These are phyloP conservation scores for Neurospora sp. DNA, from an alignment of 495 filamentous ascomycete genomes.

Conservation along the genomic window DNA sequence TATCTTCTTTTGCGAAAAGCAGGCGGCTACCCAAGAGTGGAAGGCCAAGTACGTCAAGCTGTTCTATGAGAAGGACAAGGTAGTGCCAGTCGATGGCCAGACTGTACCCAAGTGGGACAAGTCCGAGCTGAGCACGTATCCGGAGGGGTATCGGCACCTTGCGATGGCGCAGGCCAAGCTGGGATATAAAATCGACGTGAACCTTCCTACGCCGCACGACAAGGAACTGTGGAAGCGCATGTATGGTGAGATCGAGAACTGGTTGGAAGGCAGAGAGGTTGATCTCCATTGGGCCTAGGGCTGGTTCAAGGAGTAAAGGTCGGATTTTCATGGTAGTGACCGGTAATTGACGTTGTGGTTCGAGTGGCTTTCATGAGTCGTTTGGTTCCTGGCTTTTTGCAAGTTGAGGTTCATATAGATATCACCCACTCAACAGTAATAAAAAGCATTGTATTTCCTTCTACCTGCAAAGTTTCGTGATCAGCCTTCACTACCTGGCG, in stretches of 20 bases:
- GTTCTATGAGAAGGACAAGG: conserved; percentile 62
- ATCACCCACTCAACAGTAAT: not conserved
- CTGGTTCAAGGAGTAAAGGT: not conserved
- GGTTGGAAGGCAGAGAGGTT: conserved; percentile 29
- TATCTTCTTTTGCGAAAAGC: conserved; percentile 49
- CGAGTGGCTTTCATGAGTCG: not conserved
- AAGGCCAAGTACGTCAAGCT: conserved; percentile 51
- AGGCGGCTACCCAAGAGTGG: conserved; percentile 34
- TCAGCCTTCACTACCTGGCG: not conserved
- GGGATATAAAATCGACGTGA: conserved; percentile 32
- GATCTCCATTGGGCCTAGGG: conserved; percentile 18
- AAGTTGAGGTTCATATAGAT: not conserved
- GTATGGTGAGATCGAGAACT: conserved; percentile 36
- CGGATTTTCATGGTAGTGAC: not conserved
- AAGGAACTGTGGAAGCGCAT: conserved; percentile 24
- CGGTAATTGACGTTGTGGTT: not conserved
- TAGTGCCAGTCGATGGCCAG: conserved; percentile 46
- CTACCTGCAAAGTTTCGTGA: not conserved
- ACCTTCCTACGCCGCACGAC: conserved; percentile 28
- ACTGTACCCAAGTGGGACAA: conserved; percentile 39
- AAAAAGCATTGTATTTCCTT: not conserved
- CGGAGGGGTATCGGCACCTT: conserved; percentile 49
- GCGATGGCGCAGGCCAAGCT: conserved; percentile 35
- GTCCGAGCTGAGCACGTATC: conserved; percentile 38
- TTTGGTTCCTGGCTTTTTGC: not conserved